Evolutionary conservation across 306 rosid genomes (phyloP).

Genomic region (Senna tora): DNA sequence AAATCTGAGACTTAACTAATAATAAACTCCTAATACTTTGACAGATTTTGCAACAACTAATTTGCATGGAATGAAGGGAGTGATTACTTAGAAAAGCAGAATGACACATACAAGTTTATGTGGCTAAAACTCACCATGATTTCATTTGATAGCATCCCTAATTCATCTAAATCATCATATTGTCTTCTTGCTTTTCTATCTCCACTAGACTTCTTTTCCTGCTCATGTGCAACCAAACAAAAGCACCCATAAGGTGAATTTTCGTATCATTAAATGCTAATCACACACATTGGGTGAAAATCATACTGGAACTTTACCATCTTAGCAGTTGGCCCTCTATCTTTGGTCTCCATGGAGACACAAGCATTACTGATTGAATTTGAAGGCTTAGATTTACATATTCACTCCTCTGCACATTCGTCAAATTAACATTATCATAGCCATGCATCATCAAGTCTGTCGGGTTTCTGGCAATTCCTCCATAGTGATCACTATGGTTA

Average conservation of each 20-base stretch:
- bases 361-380: constrained; percentile 42
- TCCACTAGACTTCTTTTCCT: constrained; percentile 61
- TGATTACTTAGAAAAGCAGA: constrained; percentile 35
- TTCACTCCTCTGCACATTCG: constrained; percentile 55
- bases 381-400: constrained; percentile 54
- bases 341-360: constrained; percentile 50
- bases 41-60: no score
- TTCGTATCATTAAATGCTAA: neutral
- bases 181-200: constrained; percentile 53
- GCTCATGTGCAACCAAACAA: constrained; percentile 33
- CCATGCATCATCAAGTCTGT: constrained; percentile 42
- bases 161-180: constrained; percentile 45
- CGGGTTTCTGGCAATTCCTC: constrained; percentile 55
- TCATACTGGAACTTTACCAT: constrained; percentile 50
- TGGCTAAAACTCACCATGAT: constrained; percentile 56
- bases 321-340: constrained; percentile 49
- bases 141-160: constrained; percentile 61
- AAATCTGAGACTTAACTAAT: no score
- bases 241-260: constrained; percentile 11
- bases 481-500: constrained; percentile 57
- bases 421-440: constrained; percentile 48
- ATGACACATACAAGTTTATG: constrained; percentile 30
- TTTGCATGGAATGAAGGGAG: no score
- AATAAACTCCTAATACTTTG: no score
- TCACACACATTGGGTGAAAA: constrained; percentile 23